Conservation (phyloP, 371 early-diverging fungal genomes). For the Circinella minor region DNA sequence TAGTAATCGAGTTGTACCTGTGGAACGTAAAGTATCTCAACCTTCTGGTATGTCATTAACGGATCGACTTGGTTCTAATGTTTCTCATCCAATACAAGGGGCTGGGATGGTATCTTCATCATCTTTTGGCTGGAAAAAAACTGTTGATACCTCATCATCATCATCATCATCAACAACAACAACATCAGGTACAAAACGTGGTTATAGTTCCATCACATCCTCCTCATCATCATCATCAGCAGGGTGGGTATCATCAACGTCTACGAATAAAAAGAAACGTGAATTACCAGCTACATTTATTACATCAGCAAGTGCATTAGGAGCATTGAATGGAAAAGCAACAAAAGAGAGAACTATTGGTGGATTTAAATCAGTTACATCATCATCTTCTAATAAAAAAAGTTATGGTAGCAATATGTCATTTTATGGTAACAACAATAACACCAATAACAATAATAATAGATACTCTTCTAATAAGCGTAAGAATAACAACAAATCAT, state of each 20-base stretch:
- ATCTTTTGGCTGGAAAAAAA: background rate
- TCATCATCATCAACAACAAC: background rate
- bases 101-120: background rate
- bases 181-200: background rate
- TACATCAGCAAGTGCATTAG: background rate
- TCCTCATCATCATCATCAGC: background rate
- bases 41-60: conserved; percentile 3
- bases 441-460: background rate
- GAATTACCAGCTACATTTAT: background rate
- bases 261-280: background rate
- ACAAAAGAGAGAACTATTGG: background rate
- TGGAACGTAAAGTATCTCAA: background rate
- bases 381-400: background rate
- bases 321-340: background rate
- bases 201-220: background rate
- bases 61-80: background rate
- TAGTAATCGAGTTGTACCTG: conserved; percentile 2
- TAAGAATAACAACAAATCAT: no score
- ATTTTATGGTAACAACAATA: background rate
- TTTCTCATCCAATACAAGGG: background rate
- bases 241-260: background rate
- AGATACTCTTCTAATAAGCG: no score
- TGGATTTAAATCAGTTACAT: background rate
- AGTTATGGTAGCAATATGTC: background rate
- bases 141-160: background rate